Conservation (phyloP, 192 early-diverging fungal species). For the Ambispora gerdemannii region DNA sequence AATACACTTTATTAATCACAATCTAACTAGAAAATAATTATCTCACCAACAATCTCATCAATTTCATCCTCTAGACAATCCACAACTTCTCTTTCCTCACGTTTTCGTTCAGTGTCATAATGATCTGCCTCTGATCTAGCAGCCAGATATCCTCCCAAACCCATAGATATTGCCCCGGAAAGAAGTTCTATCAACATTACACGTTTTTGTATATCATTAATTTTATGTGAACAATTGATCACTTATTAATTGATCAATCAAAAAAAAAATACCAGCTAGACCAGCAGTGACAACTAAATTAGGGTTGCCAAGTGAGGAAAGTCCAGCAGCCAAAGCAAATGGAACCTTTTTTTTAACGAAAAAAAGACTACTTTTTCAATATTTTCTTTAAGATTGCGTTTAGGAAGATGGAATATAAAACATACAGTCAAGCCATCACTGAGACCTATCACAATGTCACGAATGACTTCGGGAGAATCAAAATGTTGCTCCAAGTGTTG, state of each 20-base stretch:
- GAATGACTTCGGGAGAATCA: conserved; percentile 41
- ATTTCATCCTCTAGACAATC: conserved; percentile 54
- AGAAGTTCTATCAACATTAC: conserved; percentile 45
- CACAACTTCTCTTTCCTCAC: conserved; percentile 51
- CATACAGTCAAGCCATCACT: conserved; percentile 40
- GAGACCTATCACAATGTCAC: conserved; percentile 44
- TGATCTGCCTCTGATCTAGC: conserved; percentile 58
- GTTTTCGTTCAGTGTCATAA: conserved; percentile 51
- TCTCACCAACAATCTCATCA: conserved; percentile 48
- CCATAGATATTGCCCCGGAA: conserved; percentile 59
- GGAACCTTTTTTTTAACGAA: conserved; percentile 37
- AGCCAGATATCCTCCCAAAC: conserved; percentile 60
- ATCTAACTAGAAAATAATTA: background rate
- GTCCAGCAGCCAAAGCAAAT: conserved; percentile 63
- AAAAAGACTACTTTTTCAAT: background rate
- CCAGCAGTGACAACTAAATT: conserved; percentile 58
- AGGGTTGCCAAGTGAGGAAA: conserved; percentile 50
- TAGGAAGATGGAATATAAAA: background rate
- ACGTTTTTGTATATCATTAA: too few species aligned
- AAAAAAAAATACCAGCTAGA: conserved; percentile 43
- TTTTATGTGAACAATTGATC: too few species aligned
- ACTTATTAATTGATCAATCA: background rate
- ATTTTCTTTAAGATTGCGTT: too few species aligned
- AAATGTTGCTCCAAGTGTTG: conserved; percentile 38
- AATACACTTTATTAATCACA: too few species aligned